Conservation (phyloP, 2,329 filamentous ascomycete species). For the Colletotrichum tamarilloi region DNA sequence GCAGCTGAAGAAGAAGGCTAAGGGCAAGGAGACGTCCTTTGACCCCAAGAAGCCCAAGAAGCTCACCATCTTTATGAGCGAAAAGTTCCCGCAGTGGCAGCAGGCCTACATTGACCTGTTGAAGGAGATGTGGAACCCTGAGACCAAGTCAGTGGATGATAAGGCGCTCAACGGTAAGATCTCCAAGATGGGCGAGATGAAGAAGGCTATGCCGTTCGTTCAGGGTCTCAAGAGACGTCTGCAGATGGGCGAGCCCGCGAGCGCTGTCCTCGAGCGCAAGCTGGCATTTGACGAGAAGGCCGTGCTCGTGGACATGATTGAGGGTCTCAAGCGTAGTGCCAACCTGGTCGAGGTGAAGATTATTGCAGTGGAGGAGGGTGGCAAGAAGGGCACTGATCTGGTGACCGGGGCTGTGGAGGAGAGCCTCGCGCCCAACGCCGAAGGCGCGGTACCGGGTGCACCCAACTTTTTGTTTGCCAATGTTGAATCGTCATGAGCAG, state of each 20-base stretch:
- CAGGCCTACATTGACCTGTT: conserved; percentile 88
- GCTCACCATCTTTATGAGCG: conserved; percentile 85
- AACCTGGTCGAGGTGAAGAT: conserved; percentile 79
- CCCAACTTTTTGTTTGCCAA: conserved; percentile 91
- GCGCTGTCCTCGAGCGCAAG: conserved; percentile 82
- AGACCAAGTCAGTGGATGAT: conserved; percentile 75
- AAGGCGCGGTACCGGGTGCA: conserved; percentile 81
- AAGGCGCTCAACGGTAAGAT: conserved; percentile 84
- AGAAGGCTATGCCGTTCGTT: conserved; percentile 98
- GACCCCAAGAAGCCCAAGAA: conserved; percentile 94
- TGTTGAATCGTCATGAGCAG: conserved; percentile 58
- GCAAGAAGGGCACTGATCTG: conserved; percentile 70
- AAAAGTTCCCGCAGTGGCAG: conserved; percentile 90
- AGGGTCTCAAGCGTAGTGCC: conserved; percentile 79
- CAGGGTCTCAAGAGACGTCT: conserved; percentile 88
- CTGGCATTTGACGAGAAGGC: conserved; percentile 87
- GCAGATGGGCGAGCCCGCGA: conserved; percentile 73
- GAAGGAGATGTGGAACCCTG: conserved; percentile 74
- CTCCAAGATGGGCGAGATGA: conserved; percentile 87
- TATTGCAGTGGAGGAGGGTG: conserved; percentile 76
- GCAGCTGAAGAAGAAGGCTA: conserved; percentile 89
- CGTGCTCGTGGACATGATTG: conserved; percentile 81
- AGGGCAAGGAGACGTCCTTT: conserved; percentile 87
- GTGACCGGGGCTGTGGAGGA: conserved; percentile 66
- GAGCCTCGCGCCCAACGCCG: conserved; percentile 70